phyloP scores from a whole-genome alignment of 371 early-diverging fungal species.

The Umbelopsis sp. region DNA sequence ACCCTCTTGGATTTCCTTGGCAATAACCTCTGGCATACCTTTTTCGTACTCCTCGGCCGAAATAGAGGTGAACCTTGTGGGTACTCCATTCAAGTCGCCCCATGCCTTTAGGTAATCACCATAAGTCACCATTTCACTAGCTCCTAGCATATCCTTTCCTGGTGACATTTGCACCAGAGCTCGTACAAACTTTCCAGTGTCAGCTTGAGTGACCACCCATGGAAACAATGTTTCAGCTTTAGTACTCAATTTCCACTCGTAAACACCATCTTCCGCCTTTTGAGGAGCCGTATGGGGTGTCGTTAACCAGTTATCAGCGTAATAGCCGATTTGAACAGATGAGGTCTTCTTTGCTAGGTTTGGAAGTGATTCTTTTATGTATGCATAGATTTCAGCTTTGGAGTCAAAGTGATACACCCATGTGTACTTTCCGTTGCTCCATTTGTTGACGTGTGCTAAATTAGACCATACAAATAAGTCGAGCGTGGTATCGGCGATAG shows the following conservation, averaged over 20 bases:
- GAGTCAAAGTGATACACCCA: slow-evolving; percentile 12
- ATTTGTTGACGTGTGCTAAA: not conserved
- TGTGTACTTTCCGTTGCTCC: slow-evolving; percentile 6
- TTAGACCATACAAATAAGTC: slow-evolving; percentile 3
- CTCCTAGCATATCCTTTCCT: not conserved
- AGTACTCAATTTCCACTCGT: not conserved
- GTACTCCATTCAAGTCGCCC: not conserved
- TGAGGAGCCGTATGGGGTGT: not conserved
- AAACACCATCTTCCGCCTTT: slow-evolving; percentile 3
- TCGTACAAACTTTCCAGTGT: slow-evolving; percentile 1
- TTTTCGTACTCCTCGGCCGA: not conserved
- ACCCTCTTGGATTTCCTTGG: not conserved
- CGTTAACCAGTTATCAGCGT: not conserved
- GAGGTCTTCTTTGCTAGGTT: not conserved
- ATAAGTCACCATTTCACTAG: not conserved
- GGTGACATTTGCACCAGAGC: not conserved
- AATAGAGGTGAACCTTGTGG: not conserved
- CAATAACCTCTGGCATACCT: not conserved
- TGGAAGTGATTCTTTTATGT: not conserved
- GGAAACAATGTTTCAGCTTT: not conserved
- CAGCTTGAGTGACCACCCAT: not conserved
- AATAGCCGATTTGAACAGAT: not conserved
- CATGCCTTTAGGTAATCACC: not conserved
- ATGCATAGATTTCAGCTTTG: not conserved
- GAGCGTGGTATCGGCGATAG: not conserved